Conservation (phyloP, 805 yeast genomes). For the Saccharomycopsis babjevae region DNA sequence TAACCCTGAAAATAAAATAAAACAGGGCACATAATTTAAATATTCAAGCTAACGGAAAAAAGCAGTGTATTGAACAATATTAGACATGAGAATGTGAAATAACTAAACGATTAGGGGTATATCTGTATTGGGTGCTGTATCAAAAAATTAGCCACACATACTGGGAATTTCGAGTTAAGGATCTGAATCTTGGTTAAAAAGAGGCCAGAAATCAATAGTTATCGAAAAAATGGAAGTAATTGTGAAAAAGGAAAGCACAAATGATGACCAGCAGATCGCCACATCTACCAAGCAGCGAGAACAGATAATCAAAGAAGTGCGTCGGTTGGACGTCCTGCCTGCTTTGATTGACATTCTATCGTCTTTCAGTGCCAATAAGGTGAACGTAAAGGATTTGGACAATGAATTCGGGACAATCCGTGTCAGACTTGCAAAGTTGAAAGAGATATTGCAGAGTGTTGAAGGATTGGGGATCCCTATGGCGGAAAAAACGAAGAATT, state of each 20-base stretch:
- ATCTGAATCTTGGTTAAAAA: no score
- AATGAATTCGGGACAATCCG: slow-evolving; percentile 15
- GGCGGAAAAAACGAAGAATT: background rate
- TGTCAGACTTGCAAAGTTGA: slow-evolving; percentile 24
- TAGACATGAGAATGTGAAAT: no score
- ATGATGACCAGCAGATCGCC: background rate
- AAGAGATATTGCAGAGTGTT: slow-evolving; percentile 27
- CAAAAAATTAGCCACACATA: no score
- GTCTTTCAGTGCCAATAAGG: background rate
- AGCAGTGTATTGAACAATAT: no score
- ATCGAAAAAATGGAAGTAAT: background rate
- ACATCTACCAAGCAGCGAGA: background rate
- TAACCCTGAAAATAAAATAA: no score
- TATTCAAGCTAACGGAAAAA: no score
- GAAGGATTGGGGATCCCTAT: slow-evolving; percentile 19
- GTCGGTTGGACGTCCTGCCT: slow-evolving; percentile 11
- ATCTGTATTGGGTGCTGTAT: no score
- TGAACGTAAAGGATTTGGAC: slow-evolving; percentile 13
- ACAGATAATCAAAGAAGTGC: slow-evolving; percentile 10
- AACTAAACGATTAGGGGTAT: no score
- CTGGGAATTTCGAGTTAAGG: background rate
- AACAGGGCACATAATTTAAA: no score
- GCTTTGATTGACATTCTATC: slow-evolving; percentile 10
- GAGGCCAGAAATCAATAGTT: no score
- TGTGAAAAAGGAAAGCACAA: background rate